phyloP scores from a whole-genome alignment of 345 rosid genomes.

The Acer yangbiense region DNA sequence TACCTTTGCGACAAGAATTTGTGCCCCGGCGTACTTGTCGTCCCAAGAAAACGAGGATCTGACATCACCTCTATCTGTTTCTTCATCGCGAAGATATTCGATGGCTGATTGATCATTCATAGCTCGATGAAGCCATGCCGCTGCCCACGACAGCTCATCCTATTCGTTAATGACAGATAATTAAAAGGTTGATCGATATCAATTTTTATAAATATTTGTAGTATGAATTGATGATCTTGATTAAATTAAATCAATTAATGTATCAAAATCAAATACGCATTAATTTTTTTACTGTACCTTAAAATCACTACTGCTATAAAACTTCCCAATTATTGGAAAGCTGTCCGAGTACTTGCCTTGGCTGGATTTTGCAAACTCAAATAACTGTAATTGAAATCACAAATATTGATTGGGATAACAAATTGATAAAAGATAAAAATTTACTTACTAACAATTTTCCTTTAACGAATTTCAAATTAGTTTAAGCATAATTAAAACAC shows the following conservation, averaged over 20 bases:
- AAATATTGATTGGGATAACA: too few species aligned
- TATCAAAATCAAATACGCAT: neutral
- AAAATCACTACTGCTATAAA: constrained; percentile 33
- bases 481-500: too few species aligned
- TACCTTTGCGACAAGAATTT: constrained; percentile 26
- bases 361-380: constrained; percentile 34
- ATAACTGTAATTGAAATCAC: constrained; percentile 24
- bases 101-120: constrained; percentile 26
- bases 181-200: too few species aligned
- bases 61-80: constrained; percentile 20
- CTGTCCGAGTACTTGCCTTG: constrained; percentile 36
- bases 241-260: too few species aligned
- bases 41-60: constrained; percentile 36
- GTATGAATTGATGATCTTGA: too few species aligned
- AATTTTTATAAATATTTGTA: too few species aligned
- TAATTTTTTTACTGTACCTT: constrained; percentile 17
- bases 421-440: too few species aligned
- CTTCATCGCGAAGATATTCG: constrained; percentile 32
- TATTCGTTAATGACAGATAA: neutral
- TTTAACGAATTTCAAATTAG: too few species aligned
- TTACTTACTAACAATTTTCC: too few species aligned
- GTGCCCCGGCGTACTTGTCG: constrained; percentile 38
- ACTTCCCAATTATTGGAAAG: constrained; percentile 30
- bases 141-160: constrained; percentile 48
- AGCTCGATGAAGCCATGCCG: constrained; percentile 39